Base-by-base conservation (phyloP, 495 filamentous ascomycete genomes). In the Hypoxylon rickii region DNA sequence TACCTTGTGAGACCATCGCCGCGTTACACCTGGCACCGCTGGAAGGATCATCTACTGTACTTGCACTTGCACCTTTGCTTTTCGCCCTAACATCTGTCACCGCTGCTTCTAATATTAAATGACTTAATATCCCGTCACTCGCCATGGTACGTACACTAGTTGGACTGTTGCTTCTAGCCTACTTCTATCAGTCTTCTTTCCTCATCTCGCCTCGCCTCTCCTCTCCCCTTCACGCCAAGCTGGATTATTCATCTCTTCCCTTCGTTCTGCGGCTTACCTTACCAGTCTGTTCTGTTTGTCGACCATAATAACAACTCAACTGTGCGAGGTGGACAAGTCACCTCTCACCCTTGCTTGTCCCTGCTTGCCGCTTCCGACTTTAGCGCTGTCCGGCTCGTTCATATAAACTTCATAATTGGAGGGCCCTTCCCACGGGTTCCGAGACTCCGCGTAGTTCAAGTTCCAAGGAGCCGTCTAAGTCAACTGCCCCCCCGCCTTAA, bases 1-100 rank as follows among this genome's bases (percentile, higher is more conserved):
- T 67, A 67, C 62, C 56, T 67, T 61, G 58, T 68, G 64, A 66
- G 58, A 66, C 53, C 63, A 69, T 69, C 66, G 64, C 63, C 63
- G 63, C 55, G 63, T 69, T 69, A 66, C 57, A 69, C 66, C 66
- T 69, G 57, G 66, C 66, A 66, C 59, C 46, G 58, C 45, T 69
- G 56, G 56, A 64, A 64, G 66, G 63, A 65, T 66, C 63, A 58
- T 53, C 63, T 66, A 63, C 61, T 63, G 63, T 54, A 58, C 61
- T 55, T 65, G 47, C 49, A 57, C 49, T 62, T 24, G 44, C 48
- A 20, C 48, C n/a, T 68, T 60, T 66, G 57, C 53, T 66, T 66
- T 63, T 63, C 63, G 66, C 66, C 63, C 63, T 66, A 65, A 55
- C 62, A 55, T 55, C 53, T 69, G 66, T 69, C 63, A 69, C 66